These are phyloP conservation scores for Sordariomycetes sp. DNA, from an alignment of 2,329 filamentous ascomycete species.

Conservation along the genomic window DNA sequence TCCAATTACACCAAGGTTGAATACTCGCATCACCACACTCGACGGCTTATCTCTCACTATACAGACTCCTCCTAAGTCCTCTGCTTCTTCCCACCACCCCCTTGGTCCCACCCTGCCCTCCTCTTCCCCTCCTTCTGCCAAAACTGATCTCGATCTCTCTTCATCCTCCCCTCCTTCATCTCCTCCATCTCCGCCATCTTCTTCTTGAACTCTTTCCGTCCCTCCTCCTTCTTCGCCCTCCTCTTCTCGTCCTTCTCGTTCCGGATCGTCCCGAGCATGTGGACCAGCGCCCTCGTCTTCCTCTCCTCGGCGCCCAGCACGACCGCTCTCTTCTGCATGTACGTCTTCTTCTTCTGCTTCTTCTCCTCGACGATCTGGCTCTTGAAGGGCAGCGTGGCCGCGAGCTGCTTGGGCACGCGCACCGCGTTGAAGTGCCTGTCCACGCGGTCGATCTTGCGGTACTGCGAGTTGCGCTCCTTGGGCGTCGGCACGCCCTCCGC, in stretches of 20 bases:
- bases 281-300: constrained; percentile 77
- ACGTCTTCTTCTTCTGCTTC: constrained; percentile 71
- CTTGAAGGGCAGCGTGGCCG: constrained; percentile 81
- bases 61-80: neutral
- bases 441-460: constrained; percentile 57
- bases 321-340: constrained; percentile 94
- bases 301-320: constrained; percentile 78
- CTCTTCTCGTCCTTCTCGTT: constrained; percentile 87
- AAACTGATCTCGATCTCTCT: constrained; percentile 83
- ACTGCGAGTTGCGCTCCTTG: constrained; percentile 72
- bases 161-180: constrained; percentile 79
- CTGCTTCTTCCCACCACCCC: constrained; percentile 22
- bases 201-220: constrained; percentile 67
- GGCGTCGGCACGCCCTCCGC: constrained; percentile 68
- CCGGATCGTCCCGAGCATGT: constrained; percentile 81
- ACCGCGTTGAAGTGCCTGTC: constrained; percentile 71
- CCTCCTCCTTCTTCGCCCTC: constrained; percentile 76
- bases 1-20: neutral
- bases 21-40: neutral
- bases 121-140: constrained; percentile 85
- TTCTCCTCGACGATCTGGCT: constrained; percentile 78
- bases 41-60: neutral
- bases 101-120: constrained; percentile 31
- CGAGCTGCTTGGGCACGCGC: constrained; percentile 66
- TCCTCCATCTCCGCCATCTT: constrained; percentile 75